phyloP scores from a whole-genome alignment of 2,329 filamentous ascomycete genomes.

The Didymella exigua region DNA sequence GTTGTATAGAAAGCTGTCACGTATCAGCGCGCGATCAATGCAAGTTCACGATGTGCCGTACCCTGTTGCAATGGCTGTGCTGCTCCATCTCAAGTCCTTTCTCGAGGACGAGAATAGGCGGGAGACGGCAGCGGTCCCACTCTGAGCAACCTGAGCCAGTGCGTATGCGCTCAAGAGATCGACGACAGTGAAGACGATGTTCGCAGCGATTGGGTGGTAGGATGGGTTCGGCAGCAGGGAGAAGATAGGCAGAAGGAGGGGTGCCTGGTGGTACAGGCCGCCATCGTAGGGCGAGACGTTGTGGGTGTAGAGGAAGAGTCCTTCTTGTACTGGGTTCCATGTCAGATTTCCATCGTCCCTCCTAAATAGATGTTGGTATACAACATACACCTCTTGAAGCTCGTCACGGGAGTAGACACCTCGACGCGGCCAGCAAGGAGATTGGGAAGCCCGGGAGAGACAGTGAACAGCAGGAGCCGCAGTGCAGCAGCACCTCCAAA shows the following conservation, averaged over 20 bases:
- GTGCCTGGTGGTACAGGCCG: conserved; percentile 78
- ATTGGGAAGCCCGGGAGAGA: conserved; percentile 83
- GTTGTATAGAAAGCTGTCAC: conserved; percentile 84
- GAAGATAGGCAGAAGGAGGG: conserved; percentile 88
- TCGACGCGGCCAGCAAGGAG: conserved; percentile 90
- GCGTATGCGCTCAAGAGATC: conserved; percentile 84
- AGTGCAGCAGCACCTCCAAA: conserved; percentile 78
- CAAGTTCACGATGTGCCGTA: conserved; percentile 48
- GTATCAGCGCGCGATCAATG: conserved; percentile 20
- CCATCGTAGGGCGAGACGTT: conserved; percentile 98
- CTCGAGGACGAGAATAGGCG: conserved; percentile 79
- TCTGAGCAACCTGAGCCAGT: conserved; percentile 78
- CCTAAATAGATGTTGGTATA: background rate
- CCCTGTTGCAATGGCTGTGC: conserved; percentile 77
- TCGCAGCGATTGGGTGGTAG: conserved; percentile 72
- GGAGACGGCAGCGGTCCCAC: conserved; percentile 76
- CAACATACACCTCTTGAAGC: conserved; percentile 87
- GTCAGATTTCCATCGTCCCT: conserved; percentile 12
- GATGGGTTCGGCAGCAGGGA: conserved; percentile 77
- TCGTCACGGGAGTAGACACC: conserved; percentile 94
- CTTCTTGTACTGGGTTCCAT: conserved; percentile 77
- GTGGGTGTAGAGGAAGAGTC: conserved; percentile 92
- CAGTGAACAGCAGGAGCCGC: conserved; percentile 77
- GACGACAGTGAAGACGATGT: conserved; percentile 78
- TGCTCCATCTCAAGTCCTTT: conserved; percentile 74